A percentile compares a stretch with the other conserved stretches of the same genome.
phyloP scores from a whole-genome alignment of 495 filamentous ascomycete species.

The Xylona heveae region DNA sequence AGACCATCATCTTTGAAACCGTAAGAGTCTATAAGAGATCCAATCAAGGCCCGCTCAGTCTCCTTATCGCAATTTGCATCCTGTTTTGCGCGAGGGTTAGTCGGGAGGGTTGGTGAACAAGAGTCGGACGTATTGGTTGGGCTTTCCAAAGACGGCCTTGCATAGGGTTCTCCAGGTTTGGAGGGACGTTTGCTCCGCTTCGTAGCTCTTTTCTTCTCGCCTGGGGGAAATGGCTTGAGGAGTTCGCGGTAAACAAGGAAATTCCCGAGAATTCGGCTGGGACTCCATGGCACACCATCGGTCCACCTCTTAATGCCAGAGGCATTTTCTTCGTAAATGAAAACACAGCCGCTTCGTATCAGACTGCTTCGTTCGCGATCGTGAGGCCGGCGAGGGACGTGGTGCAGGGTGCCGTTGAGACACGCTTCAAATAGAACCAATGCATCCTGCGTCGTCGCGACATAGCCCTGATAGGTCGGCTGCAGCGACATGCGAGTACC shows the following conservation, averaged over 20 bases:
- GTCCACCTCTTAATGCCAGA: constrained; percentile 92
- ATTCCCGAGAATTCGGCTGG: constrained; percentile 72
- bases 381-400: constrained; percentile 64
- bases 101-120: constrained; percentile 15
- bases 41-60: constrained; percentile 47
- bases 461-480: constrained; percentile 42
- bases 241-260: constrained; percentile 82
- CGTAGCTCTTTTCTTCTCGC: constrained; percentile 74
- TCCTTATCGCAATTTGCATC: constrained; percentile 23
- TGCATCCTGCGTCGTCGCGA: constrained; percentile 52
- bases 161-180: constrained; percentile 28
- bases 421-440: constrained; percentile 57
- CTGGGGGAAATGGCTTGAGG: constrained; percentile 59
- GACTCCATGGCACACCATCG: constrained; percentile 75
- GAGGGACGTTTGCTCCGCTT: constrained; percentile 33
- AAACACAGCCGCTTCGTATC: constrained; percentile 66
- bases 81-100: constrained; percentile 19
- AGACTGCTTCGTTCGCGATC: constrained; percentile 55
- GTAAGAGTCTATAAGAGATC: constrained; percentile 71
- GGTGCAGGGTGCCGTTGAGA: constrained; percentile 41
- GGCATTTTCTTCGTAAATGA: constrained; percentile 75
- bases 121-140: too few relatives aligned
- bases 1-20: constrained; percentile 67
- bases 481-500: too few relatives aligned
- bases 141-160: constrained; percentile 12